Evolutionary conservation across 192 early-diverging fungal genomes (phyloP).

Genomic region (Gigaspora rosea): DNA sequence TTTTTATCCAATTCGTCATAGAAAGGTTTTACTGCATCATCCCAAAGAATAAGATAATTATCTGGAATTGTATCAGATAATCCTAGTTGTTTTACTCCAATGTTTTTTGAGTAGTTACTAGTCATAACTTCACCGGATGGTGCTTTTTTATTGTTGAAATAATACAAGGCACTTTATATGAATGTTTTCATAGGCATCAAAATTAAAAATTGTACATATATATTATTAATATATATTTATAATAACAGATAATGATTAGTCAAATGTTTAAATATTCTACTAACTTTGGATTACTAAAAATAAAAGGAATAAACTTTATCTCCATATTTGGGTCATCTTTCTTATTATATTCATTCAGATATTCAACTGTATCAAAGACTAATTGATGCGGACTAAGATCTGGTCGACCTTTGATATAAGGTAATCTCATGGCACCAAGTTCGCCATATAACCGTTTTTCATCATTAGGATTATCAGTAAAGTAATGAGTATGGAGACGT

Average conservation of each 20-base stretch:
- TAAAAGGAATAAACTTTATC: constrained; percentile 14
- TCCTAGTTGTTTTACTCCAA: background rate
- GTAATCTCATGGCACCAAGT: constrained; percentile 36
- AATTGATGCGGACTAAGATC: constrained; percentile 32
- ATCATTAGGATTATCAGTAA: constrained; percentile 26
- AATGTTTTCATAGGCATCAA: too few relatives aligned
- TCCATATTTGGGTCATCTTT: constrained; percentile 10
- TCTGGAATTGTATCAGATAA: background rate
- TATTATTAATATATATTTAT: background rate
- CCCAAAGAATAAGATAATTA: background rate
- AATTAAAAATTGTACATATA: too few relatives aligned
- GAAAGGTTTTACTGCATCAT: background rate
- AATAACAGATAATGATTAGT: background rate
- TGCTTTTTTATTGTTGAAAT: background rate
- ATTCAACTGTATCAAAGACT: constrained; percentile 34
- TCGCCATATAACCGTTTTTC: constrained; percentile 30
- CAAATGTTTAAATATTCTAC: background rate
- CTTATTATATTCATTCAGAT: constrained; percentile 31
- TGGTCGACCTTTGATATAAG: background rate
- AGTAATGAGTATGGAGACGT: constrained; percentile 38
- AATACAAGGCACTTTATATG: too few relatives aligned
- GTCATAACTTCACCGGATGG: background rate
- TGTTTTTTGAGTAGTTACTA: background rate
- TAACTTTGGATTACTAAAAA: constrained; percentile 25
- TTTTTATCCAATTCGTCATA: background rate